phyloP scores from a whole-genome alignment of 768 basidiomycete species.

The Boletales sp. region DNA sequence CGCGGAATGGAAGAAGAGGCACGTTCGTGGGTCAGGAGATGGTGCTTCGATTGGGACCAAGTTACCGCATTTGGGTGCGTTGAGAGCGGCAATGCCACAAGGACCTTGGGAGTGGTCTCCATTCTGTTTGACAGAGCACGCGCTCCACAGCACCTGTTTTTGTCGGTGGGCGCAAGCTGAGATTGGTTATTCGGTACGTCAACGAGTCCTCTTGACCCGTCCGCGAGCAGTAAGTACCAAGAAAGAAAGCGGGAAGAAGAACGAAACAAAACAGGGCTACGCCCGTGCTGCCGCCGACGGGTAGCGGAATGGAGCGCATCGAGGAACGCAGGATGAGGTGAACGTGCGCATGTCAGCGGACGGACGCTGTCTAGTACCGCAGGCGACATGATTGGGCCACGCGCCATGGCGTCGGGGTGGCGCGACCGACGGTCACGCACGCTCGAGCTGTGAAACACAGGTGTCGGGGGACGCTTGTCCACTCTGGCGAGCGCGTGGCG shows the following conservation, averaged over 20 bases:
- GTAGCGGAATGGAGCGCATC: background rate
- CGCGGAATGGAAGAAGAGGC: slow-evolving; percentile 12
- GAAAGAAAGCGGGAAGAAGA: background rate
- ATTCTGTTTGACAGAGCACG: background rate
- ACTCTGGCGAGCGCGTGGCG: too few species aligned
- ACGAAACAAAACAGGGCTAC: background rate
- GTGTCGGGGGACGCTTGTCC: too few species aligned
- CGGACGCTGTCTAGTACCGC: too few species aligned
- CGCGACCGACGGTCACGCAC: background rate
- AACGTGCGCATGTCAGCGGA: slow-evolving; percentile 2
- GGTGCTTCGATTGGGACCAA: too few species aligned
- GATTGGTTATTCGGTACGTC: slow-evolving; percentile 15
- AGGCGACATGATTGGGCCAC: too few species aligned
- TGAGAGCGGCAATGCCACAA: background rate
- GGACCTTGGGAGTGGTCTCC: background rate
- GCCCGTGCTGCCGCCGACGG: slow-evolving; percentile 9
- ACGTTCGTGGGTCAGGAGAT: slow-evolving; percentile 3
- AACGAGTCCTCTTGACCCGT: background rate
- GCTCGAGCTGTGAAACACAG: slow-evolving; percentile 8
- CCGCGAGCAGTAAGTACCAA: too few species aligned
- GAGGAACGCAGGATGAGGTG: slow-evolving; percentile 1
- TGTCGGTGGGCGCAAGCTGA: background rate
- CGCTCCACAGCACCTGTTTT: background rate
- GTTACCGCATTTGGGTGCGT: background rate
- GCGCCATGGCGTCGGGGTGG: too few species aligned